These are phyloP conservation scores for Phaeomoniella chlamydospora DNA, from an alignment of 2,329 filamentous ascomycete species.

Conservation along the genomic window DNA sequence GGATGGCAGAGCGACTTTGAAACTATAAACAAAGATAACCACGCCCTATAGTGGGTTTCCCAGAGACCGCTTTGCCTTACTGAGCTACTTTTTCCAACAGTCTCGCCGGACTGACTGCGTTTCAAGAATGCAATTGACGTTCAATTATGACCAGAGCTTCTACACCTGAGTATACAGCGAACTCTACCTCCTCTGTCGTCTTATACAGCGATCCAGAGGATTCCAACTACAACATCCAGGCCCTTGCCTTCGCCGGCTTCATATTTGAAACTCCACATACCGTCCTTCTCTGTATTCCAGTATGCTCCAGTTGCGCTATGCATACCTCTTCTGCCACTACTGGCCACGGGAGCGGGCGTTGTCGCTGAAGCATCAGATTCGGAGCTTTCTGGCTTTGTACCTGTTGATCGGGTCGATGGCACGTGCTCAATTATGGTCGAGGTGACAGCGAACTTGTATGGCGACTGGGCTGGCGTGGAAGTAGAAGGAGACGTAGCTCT, in stretches of 20 bases:
- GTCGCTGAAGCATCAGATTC: conserved; percentile 24
- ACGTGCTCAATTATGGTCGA: conserved; percentile 93
- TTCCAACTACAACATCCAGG: conserved; percentile 32
- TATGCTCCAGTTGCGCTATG: conserved; percentile 34
- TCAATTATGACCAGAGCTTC: too few relatives aligned
- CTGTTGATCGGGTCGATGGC: conserved; percentile 32
- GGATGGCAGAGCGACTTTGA: too few relatives aligned
- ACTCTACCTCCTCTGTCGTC: not conserved
- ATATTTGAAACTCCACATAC: conserved; percentile 39
- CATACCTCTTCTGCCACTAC: conserved; percentile 60
- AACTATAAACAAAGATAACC: too few relatives aligned
- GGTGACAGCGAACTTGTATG: conserved; percentile 94
- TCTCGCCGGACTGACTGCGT: too few relatives aligned
- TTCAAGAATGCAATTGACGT: too few relatives aligned
- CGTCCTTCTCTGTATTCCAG: conserved; percentile 36
- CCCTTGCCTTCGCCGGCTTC: conserved; percentile 29
- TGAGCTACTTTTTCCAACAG: too few relatives aligned
- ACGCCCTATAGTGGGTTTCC: too few relatives aligned
- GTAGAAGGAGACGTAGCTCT: conserved; percentile 21
- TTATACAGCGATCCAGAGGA: conserved; percentile 29
- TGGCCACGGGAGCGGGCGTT: conserved; percentile 41
- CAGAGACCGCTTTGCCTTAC: too few relatives aligned
- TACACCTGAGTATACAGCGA: too few relatives aligned
- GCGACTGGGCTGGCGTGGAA: conserved; percentile 25
- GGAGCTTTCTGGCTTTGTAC: not conserved